Percentiles rank a stretch among this genome's conserved stretches.
Conservation (phyloP, 75 land plant species). For the Picea sitchensis region DNA sequence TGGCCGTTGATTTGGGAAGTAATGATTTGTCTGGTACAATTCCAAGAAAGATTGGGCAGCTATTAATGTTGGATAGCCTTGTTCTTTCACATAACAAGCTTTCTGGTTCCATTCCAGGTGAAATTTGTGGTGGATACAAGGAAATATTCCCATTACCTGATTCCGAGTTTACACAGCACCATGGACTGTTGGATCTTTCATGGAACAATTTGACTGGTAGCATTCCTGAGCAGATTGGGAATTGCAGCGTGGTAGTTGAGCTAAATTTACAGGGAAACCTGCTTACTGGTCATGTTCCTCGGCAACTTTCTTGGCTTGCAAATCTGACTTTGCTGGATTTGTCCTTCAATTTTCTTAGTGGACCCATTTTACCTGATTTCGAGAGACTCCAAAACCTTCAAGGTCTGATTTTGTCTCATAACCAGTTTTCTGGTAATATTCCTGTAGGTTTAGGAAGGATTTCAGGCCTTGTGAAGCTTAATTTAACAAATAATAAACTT, state of each 20-base stretch:
- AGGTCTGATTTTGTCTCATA: conserved; percentile 44
- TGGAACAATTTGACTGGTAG: conserved; percentile 38
- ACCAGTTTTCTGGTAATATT: conserved; percentile 36
- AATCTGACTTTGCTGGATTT: conserved; percentile 65
- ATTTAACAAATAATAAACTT: conserved; percentile 42
- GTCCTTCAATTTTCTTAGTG: conserved; percentile 47
- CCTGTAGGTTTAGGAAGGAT: conserved; percentile 24
- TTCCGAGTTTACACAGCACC: conserved; percentile 58
- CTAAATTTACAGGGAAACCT: conserved; percentile 48
- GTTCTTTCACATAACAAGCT: conserved; percentile 75
- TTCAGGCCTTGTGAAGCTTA: conserved; percentile 52
- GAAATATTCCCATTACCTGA: conserved; percentile 47
- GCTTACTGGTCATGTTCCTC: conserved; percentile 57
- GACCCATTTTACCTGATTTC: conserved; percentile 33
- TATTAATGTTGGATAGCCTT: conserved; percentile 55
- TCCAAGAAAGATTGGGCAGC: conserved; percentile 40
- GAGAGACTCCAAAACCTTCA: conserved; percentile 26
- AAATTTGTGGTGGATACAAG: conserved; percentile 49
- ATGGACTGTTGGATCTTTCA: conserved; percentile 65
- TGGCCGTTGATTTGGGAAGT: conserved; percentile 58
- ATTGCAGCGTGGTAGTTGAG: conserved; percentile 47
- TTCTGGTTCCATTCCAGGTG: conserved; percentile 62
- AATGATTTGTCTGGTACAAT: conserved; percentile 63
- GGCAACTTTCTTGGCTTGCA: conserved; percentile 34
- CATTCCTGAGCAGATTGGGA: conserved; percentile 41